Base-by-base conservation (phyloP, 257 asterid species). In the Solanum pinnatisectum region DNA sequence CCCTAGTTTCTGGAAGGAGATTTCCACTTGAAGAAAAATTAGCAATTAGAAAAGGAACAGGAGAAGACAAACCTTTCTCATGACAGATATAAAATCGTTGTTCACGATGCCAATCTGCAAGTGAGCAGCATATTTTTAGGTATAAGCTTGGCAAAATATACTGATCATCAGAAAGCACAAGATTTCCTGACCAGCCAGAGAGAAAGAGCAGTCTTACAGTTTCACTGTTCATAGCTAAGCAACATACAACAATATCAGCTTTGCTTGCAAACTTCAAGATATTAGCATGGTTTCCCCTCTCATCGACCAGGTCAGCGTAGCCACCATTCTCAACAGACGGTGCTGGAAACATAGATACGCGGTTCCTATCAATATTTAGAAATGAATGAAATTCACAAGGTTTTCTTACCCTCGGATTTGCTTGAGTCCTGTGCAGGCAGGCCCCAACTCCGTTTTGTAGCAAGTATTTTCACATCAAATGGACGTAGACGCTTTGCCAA, bases 361-460 rank as follows among this genome's bases (percentile, higher is more conserved):
- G 22, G 39, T 44, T 78, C 37, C 63, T 79, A 79, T 44, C 67
- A 79, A 79, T 16, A 27, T 42, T 44, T 27, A 25, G 25, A 79
- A 79, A 44, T 79, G 32, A 79, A 27, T 44, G 8, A 2, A 42
- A 9, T 44, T 44, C 37, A 79, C 67, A 77, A 77, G 60, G 49
- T 40, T 77, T n/a, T 14, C 63, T 44, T 81, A 81, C 85, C 85
- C 42, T 27, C 67, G 1, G 85, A 70, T 72, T 46, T 78, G 82
- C 68, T 72, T 3, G 84, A 90, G 90, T 90, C 90, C 49, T 87
- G 88, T 11, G 87, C 59, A 89, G 78, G 88, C 59, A 90, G 86
- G 60, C 88, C 89, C 99, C 99, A 97, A 90, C 93, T 94, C 89
- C 99, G 93, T 91, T 97, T 96, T 9, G 99, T 97, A 88, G 99